Base-by-base conservation (phyloP, 345 rosid genomes). In the Populus alba region DNA sequence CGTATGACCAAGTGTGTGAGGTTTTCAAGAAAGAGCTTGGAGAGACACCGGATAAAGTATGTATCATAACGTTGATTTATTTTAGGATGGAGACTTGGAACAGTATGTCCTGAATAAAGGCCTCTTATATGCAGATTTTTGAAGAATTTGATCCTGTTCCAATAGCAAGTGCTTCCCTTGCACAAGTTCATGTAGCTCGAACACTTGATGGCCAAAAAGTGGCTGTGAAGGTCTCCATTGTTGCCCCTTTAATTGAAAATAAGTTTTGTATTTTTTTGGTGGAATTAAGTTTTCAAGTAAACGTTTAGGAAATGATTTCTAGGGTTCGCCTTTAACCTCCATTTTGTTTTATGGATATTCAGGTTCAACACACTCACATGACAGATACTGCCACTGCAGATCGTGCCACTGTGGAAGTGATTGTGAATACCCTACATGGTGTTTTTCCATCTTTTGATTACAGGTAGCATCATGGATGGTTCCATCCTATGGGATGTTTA, bases 151-250 rank as follows among this genome's bases (percentile, higher is more conserved):
- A 96, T 78, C 93, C 97, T 69, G 92, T 87, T 83, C 98, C 98
- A 1, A 88, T 96, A 71, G 99, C 98, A 61, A 96, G 98, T 84
- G 98, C 99, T 85, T 94, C 99, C 74, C 94, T 96, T 72, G 99
- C 99, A 70, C 98, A 96, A 92, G 98, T 96, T 85, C 99, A 96
- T 90, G 91, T 92, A 86, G 98, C 99, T 80, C 85, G 78, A 27
- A 91, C 89, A 1, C 86, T 45, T 72, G 90, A 88, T 76, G 97
- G 97, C 62, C 84, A 82, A 84, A 96, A 92, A 86, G 93, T 96
- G 74, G 97, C 97, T 66, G 97, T 94, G 79, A 96, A 94, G 99
- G 99, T 96, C 62, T 63, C 76, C 73, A 10, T 77, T n/a, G 8
- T 73, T 78, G 57, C 73, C 49, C 33, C 73, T 72, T 79, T 75